Base-by-base conservation (phyloP, 768 basidiomycete genomes). In the Boletus barrowsii region DNA sequence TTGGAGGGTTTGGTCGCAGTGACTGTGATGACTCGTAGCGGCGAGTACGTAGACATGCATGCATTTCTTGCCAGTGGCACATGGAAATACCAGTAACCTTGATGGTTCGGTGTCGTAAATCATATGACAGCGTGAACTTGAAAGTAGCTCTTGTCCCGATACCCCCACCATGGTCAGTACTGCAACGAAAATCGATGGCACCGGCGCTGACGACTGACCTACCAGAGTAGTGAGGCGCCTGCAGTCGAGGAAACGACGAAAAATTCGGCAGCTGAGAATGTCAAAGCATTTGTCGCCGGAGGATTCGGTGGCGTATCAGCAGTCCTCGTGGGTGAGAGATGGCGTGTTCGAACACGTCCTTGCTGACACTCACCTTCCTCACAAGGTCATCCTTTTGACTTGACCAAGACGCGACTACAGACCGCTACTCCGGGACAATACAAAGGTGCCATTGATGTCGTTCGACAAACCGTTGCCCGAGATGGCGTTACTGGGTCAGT, bases 381-480 rank as follows among this genome's bases (percentile, higher is more conserved):
- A 17, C 54, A 55, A 92, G 96, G 97, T 2, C 97, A 99, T 67
- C 97, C 97, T 10, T 99, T 98, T 69, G 97, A 99, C 74, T 76
- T 98, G 65, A 97, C 92, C 54, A 95, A 95, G 76, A 93, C 91
- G n/a, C 82, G 96, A 42, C 72, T 99, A 56, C 97, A 99, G 73
- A 98, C 97, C 6, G 96, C 97, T 10, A 62, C 83, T 15, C 83
- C 88, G 10, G 95, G 97, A 5, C 79, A 83, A 43, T 99, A 99
- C 74, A 93, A 79, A 39, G 93, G 97, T 41, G 93, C 92, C 2
- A 62, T 98, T 20, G 96, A 99, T 73, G 96, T 96, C 29, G 93
- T 98, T 45, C 88, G 84, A 74, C 90, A 92, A 75, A 87, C 88
- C 0, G 59, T 98, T 48, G 92, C 91, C n/a, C 81, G 85, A 53